A percentile compares a stretch with the other conserved stretches of the same genome.
These are phyloP conservation scores for Pulveroboletus ravenelii DNA, from an alignment of 768 basidiomycete genomes.

Conservation along the genomic window DNA sequence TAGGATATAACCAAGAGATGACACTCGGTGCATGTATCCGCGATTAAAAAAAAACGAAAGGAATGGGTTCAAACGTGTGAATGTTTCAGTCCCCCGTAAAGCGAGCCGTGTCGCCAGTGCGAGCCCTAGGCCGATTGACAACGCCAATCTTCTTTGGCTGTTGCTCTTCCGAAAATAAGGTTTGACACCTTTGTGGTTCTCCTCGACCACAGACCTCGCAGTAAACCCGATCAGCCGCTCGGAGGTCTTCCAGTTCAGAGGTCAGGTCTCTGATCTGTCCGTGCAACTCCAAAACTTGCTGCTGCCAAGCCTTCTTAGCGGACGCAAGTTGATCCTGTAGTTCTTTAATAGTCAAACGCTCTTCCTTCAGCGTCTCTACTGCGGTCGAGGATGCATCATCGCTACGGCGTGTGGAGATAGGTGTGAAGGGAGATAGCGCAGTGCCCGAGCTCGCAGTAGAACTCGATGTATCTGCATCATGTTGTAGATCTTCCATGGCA, in stretches of 20 bases:
- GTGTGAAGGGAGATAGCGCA: constrained; percentile 46
- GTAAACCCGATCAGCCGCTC: constrained; percentile 38
- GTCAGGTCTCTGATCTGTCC: constrained; percentile 69
- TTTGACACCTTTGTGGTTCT: constrained; percentile 7
- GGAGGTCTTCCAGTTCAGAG: constrained; percentile 58
- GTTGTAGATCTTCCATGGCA: constrained; percentile 26
- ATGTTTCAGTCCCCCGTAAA: constrained; percentile 41
- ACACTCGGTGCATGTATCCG: constrained; percentile 14
- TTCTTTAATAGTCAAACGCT: constrained; percentile 42
- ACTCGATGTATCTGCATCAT: constrained; percentile 49
- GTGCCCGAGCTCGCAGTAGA: constrained; percentile 39
- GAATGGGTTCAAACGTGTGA: constrained; percentile 9
- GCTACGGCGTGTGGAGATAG: constrained; percentile 32
- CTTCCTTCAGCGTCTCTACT: constrained; percentile 34
- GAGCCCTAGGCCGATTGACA: constrained; percentile 60
- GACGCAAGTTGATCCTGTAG: constrained; percentile 59
- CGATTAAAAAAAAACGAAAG: constrained; percentile 8
- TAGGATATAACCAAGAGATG: constrained; percentile 13
- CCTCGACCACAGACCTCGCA: constrained; percentile 65
- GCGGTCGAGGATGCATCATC: constrained; percentile 29
- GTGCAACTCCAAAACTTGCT: constrained; percentile 71
- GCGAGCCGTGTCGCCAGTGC: constrained; percentile 60
- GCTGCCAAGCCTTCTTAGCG: constrained; percentile 63
- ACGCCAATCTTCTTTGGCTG: constrained; percentile 35
- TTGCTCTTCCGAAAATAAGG: constrained; percentile 12